phyloP scores from a whole-genome alignment of 176 grass and related monocot species.

The Carex parvula region DNA sequence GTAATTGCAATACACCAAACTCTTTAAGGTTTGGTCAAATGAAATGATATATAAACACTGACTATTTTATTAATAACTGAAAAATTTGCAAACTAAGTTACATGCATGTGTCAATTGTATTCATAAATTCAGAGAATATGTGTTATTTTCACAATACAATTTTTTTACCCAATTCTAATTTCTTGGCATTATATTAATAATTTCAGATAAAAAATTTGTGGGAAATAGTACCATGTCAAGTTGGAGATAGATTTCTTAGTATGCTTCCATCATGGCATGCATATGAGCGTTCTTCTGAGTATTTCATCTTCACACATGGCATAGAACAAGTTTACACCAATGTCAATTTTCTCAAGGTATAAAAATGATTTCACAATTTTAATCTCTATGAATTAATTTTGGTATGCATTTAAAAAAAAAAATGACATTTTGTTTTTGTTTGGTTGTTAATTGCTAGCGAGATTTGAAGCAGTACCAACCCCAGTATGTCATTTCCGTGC shows the following conservation, averaged over 20 bases:
- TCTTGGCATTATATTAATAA: conserved; percentile 8
- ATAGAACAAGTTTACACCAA: conserved; percentile 95
- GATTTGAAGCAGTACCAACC: conserved; percentile 92
- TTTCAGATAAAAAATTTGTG: conserved; percentile 83
- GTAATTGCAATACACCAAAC: neutral
- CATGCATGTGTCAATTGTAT: too few relatives aligned
- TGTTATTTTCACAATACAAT: neutral
- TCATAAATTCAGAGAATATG: neutral
- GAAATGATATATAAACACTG: neutral
- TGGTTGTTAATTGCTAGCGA: conserved; percentile 68
- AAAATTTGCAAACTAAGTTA: too few relatives aligned
- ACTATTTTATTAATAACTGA: too few relatives aligned
- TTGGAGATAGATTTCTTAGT: conserved; percentile 87
- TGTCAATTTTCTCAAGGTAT: conserved; percentile 78
- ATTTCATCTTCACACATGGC: conserved; percentile 84
- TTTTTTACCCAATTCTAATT: neutral
- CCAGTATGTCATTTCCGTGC: conserved; percentile 78
- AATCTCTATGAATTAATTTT: neutral
- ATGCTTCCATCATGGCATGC: conserved; percentile 98
- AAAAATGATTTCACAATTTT: neutral
- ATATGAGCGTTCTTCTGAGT: conserved; percentile 84
- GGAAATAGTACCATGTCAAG: conserved; percentile 70
- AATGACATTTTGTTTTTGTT: conserved; percentile 14
- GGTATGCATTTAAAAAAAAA: conserved; percentile 1
- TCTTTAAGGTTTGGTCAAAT: neutral